Percentiles rank a stretch among this genome's conserved stretches.
These are phyloP conservation scores for Fusarium veterinarium DNA, from an alignment of 2,329 filamentous ascomycete genomes.

Conservation along the genomic window DNA sequence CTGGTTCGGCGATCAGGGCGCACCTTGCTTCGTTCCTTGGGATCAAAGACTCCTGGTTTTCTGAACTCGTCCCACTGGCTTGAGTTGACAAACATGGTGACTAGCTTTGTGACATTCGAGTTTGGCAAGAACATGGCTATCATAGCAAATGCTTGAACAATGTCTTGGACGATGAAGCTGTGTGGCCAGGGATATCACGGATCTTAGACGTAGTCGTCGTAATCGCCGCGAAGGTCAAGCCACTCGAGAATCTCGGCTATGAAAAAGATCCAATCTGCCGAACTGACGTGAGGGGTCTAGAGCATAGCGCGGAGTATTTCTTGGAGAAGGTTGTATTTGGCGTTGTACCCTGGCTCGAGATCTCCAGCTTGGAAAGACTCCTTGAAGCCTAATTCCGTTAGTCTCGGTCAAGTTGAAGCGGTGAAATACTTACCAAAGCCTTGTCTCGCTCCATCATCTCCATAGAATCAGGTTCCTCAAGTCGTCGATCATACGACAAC, in stretches of 20 bases:
- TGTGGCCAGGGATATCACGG: slow-evolving; percentile 41
- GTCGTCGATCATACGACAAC: slow-evolving; percentile 2
- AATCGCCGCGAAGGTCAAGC: slow-evolving; percentile 35
- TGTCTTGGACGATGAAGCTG: slow-evolving; percentile 41
- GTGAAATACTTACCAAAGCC: slow-evolving; percentile 27
- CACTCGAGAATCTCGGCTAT: slow-evolving; percentile 40
- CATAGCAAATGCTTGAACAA: slow-evolving; percentile 40
- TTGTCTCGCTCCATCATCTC: slow-evolving; percentile 44
- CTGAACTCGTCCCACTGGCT: slow-evolving; percentile 26
- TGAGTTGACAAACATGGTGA: slow-evolving; percentile 37
- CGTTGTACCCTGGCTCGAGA: slow-evolving; percentile 41
- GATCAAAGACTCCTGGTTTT: slow-evolving; percentile 37
- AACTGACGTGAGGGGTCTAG: neutral
- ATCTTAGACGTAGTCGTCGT: slow-evolving; percentile 27
- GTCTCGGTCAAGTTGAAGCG: accelerated
- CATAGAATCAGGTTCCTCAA: slow-evolving; percentile 22
- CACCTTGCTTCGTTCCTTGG: slow-evolving; percentile 32
- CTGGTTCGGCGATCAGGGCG: slow-evolving; percentile 37
- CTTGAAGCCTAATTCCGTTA: slow-evolving; percentile 34
- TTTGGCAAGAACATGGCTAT: slow-evolving; percentile 47
- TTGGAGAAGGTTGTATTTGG: slow-evolving; percentile 33
- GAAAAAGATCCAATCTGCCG: slow-evolving; percentile 42
- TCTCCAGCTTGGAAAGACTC: slow-evolving; percentile 44
- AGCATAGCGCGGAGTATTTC: slow-evolving; percentile 36
- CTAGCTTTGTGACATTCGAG: neutral